These are phyloP conservation scores for Lactarius hatsudake DNA, from an alignment of 768 basidiomycete genomes.

Conservation along the genomic window DNA sequence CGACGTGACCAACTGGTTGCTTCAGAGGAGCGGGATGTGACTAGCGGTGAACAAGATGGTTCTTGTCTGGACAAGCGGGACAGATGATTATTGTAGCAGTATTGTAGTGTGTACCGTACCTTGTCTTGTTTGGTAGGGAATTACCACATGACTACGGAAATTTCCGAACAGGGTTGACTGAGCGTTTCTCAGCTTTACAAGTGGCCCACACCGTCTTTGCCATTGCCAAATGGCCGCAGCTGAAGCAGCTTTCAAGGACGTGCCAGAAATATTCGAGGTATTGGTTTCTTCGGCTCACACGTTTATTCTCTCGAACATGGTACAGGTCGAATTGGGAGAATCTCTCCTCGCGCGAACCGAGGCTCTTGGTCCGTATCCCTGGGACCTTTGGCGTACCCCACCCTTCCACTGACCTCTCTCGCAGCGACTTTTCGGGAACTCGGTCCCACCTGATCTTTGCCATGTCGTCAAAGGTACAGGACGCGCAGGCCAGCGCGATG, in stretches of 20 bases:
- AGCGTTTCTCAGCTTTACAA: neutral
- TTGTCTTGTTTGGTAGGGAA: neutral
- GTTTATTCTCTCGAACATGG: constrained; percentile 10
- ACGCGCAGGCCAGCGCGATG: constrained; percentile 80
- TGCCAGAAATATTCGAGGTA: constrained; percentile 97
- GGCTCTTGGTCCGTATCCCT: constrained; percentile 65
- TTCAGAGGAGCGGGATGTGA: neutral
- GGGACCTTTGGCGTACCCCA: neutral
- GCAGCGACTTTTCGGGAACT: constrained; percentile 94
- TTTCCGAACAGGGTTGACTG: constrained; percentile 25
- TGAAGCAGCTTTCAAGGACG: constrained; percentile 83
- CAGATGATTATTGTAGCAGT: too few relatives aligned
- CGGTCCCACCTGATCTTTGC: constrained; percentile 95
- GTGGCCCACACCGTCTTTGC: neutral
- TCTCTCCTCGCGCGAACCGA: constrained; percentile 87
- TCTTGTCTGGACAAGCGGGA: neutral
- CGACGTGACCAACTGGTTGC: constrained; percentile 33
- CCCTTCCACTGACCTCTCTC: constrained; percentile 27
- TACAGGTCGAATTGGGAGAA: constrained; percentile 86
- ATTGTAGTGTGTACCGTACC: too few relatives aligned
- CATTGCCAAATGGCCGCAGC: constrained; percentile 36
- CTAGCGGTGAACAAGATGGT: neutral
- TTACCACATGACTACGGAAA: neutral
- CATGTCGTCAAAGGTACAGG: constrained; percentile 94
- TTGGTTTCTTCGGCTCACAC: constrained; percentile 20